Evolutionary conservation across 108 stramenopile species (phyloP).

Genomic region (Cyclotella atomus): DNA sequence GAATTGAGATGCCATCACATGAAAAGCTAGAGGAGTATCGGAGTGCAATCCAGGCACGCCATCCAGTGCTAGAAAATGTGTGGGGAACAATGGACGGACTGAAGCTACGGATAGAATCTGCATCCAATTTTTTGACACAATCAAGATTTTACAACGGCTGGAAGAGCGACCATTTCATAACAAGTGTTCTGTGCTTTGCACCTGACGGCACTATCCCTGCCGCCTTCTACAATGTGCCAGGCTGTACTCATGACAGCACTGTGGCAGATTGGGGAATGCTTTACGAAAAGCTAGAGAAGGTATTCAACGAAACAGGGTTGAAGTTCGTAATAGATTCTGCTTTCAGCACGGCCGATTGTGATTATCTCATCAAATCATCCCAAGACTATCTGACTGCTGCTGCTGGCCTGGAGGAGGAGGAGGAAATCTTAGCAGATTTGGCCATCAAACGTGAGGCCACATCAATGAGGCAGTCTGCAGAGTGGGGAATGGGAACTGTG

Average conservation of each 20-base stretch:
- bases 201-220: conserved; percentile 44
- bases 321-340: conserved; percentile 39
- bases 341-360: not conserved
- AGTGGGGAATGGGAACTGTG: conserved; percentile 50
- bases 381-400: conserved; percentile 18
- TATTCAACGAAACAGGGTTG: conserved; percentile 12
- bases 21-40: not conserved
- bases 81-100: conserved; percentile 1
- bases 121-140: not conserved
- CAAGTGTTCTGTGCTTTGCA: conserved; percentile 40
- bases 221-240: conserved; percentile 30
- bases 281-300: conserved; percentile 33
- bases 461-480: conserved; percentile 18
- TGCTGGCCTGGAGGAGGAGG: not conserved
- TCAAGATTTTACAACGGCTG: too few relatives aligned
- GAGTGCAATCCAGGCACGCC: not conserved
- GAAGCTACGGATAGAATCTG: not conserved
- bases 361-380: conserved; percentile 23
- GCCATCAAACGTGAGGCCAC: conserved; percentile 10
- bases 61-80: not conserved
- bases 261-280: conserved; percentile 35
- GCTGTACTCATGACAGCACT: conserved; percentile 36
- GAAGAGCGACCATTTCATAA: conserved; percentile 9
- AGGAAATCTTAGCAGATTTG: not conserved
- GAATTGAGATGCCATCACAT: not conserved